A percentile compares a stretch with the other conserved stretches of the same genome.
phyloP scores from a whole-genome alignment of 2,329 filamentous ascomycete genomes.

The Clonostachys byssicola region DNA sequence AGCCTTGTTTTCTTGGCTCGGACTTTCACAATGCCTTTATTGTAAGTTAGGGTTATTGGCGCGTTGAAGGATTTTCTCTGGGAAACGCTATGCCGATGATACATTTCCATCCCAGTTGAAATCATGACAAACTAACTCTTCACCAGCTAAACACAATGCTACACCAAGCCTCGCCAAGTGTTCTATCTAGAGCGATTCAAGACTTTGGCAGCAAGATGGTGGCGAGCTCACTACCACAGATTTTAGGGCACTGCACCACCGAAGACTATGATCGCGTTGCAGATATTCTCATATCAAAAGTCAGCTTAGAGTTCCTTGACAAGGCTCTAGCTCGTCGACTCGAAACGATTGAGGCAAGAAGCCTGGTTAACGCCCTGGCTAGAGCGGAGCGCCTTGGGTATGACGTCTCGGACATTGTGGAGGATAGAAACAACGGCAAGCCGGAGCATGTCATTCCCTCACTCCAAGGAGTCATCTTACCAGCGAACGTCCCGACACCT shows the following conservation, averaged over 20 bases:
- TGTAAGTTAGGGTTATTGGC: conserved; percentile 28
- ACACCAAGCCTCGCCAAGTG: conserved; percentile 31
- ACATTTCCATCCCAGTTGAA: too few relatives aligned
- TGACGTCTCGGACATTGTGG: conserved; percentile 42
- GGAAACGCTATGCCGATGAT: too few relatives aligned
- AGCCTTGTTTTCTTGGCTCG: conserved; percentile 43
- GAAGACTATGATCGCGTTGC: conserved; percentile 40
- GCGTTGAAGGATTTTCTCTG: background rate
- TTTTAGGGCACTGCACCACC: conserved; percentile 32
- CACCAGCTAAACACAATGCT: conserved; percentile 43
- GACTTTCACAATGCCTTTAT: conserved; percentile 49
- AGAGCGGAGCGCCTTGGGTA: conserved; percentile 54
- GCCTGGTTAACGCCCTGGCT: conserved; percentile 52
- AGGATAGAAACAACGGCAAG: conserved; percentile 23
- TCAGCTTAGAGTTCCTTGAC: conserved; percentile 46
- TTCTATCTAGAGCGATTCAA: conserved; percentile 30
- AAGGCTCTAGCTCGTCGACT: conserved; percentile 45
- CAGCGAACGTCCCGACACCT: background rate
- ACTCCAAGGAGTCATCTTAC: conserved; percentile 1
- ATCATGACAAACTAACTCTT: conserved; percentile 13
- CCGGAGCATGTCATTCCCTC: conserved; percentile 31
- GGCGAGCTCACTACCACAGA: conserved; percentile 28
- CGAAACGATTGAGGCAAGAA: conserved; percentile 46
- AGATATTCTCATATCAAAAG: conserved; percentile 36
- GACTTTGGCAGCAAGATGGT: conserved; percentile 43